Base-by-base conservation (phyloP, 2,329 filamentous ascomycete species). In the Cladorrhinum sp. region DNA sequence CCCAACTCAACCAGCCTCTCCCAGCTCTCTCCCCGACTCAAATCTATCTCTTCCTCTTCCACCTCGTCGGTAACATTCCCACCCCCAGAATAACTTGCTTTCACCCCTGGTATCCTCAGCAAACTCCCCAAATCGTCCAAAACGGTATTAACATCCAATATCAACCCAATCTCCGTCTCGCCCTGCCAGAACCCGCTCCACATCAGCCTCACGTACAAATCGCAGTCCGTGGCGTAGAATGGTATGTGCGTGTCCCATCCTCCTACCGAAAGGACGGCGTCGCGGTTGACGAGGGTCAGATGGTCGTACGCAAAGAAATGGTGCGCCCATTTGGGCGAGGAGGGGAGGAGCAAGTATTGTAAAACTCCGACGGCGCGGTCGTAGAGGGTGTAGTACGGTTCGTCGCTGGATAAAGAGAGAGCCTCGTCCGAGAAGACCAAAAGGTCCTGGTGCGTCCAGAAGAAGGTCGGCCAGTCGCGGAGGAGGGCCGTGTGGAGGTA, bases 251-350 rank as follows among this genome's bases (percentile, higher is more conserved):
- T 79, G 68, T 86, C 84, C 82, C 83, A 87, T 0, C 77, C 81
- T 21, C 83, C 76, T 16, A 83, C 74, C 42, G 77, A 74, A 58
- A 80, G 74, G 66, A 80, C 79, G 0, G 82, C 79, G 23, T 72
- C 74, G 16, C 79, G 79, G 67, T 86, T 84, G 52, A 86, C 81
- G 1, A 86, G 74, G 0, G 82, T 77, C 1, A 87, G 75, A 65
- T 82, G 80, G 70, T 86, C 83, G 72, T 85, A 86, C n/a, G 79
- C 76, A 70, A 85, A 86, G 72, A 84, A 83, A 30, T 77, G 77
- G 61, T 79, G 72, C 0, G 75, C 82, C 83, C 83, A 86, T 51
- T 72, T 69, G 9, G 73, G 71, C 23, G 73, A 70, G 1, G 68
- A 66, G 1, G 66, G 60, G 1, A 73, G 57, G 5, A 73, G 72